phyloP scores from a whole-genome alignment of 2,329 filamentous ascomycete genomes.

The Colletotrichum neosansevieriae region DNA sequence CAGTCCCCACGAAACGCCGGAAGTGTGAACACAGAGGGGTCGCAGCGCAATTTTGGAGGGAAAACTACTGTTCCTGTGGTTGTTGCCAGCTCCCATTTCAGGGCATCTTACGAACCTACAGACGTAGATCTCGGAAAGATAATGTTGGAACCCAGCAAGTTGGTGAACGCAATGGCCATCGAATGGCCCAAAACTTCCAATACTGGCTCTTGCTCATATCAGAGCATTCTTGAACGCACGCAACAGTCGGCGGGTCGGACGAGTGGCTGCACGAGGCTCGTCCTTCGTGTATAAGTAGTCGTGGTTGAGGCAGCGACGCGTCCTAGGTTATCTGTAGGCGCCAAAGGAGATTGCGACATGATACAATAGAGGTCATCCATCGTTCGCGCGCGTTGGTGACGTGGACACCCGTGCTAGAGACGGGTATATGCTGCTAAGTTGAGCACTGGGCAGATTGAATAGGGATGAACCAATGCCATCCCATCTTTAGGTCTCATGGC shows the following conservation, averaged over 20 bases:
- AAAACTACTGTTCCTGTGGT: too few species aligned
- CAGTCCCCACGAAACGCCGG: too few species aligned
- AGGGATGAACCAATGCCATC: slow-evolving; percentile 15
- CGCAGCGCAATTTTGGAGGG: too few species aligned
- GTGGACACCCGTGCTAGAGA: slow-evolving; percentile 4
- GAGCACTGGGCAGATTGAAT: slow-evolving; percentile 8
- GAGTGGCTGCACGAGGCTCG: background rate
- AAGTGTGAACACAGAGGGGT: too few species aligned
- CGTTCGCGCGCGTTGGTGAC: slow-evolving; percentile 1
- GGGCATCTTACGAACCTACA: too few species aligned
- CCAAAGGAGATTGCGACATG: background rate
- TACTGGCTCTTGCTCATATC: background rate
- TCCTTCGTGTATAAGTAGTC: background rate
- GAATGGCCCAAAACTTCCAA: background rate
- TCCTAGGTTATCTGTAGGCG: background rate
- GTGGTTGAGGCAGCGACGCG: background rate
- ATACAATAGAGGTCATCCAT: background rate
- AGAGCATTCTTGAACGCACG: background rate
- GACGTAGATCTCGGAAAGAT: background rate
- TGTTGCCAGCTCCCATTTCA: too few species aligned
- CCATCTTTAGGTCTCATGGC: slow-evolving; percentile 15
- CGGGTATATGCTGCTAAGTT: slow-evolving; percentile 3
- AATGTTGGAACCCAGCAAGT: too few species aligned
- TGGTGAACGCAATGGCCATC: too few species aligned
- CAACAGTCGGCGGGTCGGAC: background rate